Percentiles rank a stretch among this genome's conserved stretches.
These are phyloP conservation scores for Acephala macrosclerotiorum DNA, from an alignment of 2,329 filamentous ascomycete species.

Conservation along the genomic window DNA sequence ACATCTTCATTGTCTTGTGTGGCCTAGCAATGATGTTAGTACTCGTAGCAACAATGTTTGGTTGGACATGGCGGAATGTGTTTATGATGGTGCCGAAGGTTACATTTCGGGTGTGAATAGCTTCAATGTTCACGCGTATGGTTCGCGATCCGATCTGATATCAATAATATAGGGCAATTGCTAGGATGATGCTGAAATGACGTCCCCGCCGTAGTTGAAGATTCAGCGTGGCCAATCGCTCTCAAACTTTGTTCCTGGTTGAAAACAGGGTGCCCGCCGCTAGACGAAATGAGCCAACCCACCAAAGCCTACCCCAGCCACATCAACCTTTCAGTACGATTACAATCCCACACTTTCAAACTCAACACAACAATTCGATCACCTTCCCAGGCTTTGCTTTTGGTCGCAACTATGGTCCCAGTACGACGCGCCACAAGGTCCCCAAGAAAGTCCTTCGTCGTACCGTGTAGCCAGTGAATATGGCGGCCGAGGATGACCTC, in stretches of 20 bases:
- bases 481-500: conserved; percentile 32
- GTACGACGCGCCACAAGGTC: conserved; percentile 31
- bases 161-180: background rate
- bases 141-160: conserved; percentile 5
- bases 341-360: background rate
- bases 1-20: background rate
- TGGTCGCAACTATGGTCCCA: conserved; percentile 34
- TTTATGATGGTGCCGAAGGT: background rate
- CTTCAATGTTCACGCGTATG: conserved; percentile 2
- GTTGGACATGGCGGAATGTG: background rate
- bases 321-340: background rate
- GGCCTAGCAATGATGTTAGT: background rate
- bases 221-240: conserved; percentile 4
- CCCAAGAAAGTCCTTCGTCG: conserved; percentile 23
- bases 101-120: conserved; percentile 7
- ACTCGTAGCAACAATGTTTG: conserved; percentile 8
- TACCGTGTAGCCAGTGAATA: conserved; percentile 19
- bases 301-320: background rate
- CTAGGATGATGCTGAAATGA: background rate
- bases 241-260: background rate
- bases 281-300: background rate
- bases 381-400: conserved; percentile 12
- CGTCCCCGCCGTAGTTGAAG: background rate
- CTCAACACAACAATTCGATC: background rate
- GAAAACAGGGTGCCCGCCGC: conserved; percentile 5